Evolutionary conservation across 2,329 filamentous ascomycete genomes (phyloP), one percentile per base, ranked within the genome.

Genomic region (Sporothrix brasiliensis): DNA sequence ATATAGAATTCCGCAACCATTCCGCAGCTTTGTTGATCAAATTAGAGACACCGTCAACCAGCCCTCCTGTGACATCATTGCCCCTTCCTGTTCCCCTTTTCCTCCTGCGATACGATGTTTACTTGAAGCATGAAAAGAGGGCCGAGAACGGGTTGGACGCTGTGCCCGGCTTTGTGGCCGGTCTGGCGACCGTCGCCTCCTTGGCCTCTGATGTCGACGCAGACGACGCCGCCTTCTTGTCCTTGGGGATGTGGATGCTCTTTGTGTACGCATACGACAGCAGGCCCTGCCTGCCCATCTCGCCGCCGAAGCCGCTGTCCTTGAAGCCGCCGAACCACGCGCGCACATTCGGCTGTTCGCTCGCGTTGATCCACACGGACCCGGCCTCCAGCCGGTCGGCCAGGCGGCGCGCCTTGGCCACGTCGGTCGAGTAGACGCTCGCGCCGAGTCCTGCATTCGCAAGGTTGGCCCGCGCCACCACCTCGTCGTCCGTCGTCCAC

Each of bases 401-500:
- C 54, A 90, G 84, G 4, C 79, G 78, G 44, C 82, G 81, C 0
- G 86, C 88, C 4, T 81, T 79, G 0, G 78, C 78, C 1, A 86
- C 70, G 70, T 90, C 86, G 19, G 80, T 81, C 19, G 81, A 85
- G 81, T 87, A 90, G 0, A 90, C 83, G 0, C 86, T 87, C 1
- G 85, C 83, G 0, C 86, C 86, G 0, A 89, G 81, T 0, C 86
- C 87, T 41, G 81, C 83, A 27, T 84, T 80, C 1, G 80, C 79
- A 24, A 82, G 79, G 72, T 89, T 89, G 1, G 85, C 87, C 4
- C 86, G 82, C 1, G 76, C 76, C 41, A 91, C 79, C 0, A 89
- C 86, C 21, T 90, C 87, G 5, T 83, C 83, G 72, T 91, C 88
- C 39, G 85, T 82, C 0, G 80, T 80, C 88, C 88, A 92, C 24